Base-by-base conservation (phyloP, 768 basidiomycete genomes). In the Heimioporus sp. region DNA sequence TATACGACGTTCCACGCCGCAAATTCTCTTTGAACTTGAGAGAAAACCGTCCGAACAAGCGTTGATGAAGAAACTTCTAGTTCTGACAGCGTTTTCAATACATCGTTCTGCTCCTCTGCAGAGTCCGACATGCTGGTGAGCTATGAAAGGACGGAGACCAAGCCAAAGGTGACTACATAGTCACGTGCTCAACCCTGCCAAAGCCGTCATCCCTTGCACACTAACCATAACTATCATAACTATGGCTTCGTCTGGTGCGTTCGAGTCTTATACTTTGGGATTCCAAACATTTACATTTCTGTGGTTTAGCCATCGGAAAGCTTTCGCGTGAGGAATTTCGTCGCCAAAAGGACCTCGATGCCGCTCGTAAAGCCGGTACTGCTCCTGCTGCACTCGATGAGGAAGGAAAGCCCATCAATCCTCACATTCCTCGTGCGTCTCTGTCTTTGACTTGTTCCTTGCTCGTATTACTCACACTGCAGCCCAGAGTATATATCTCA, bases 351-450 rank as follows among this genome's bases (percentile, higher is more conserved):
- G 96, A 98, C 68, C 84, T 98, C 50, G 96, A 98, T 71, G 96
- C 96, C 5, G 96, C 96, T 53, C 90, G 96, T 49, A 98, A 98
- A 75, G 97, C 96, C 35, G 96, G 97, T 72, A 98, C 96, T 10
- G 97, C 95, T 12, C 92, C 95, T 19, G 92, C 96, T 21, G 95
- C 93, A 30, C 77, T 97, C 31, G 97, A 99, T 65, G 90, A 93
- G 69, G 88, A 97, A 69, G 97, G 97, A 46, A 86, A 82, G 63
- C 85, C 93, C 45, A 98, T 99, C 74, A 99, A 98, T 65, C 97
- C 97, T 32, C 97, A 99, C 71, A 98, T 99, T 74, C 97, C 97
- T 65, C 92, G 94, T 94, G 59, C 55, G 90, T 76, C n/a, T 37
- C 42, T 5, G 31, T 34, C 20, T n/a, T 40, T 16, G 1, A 42